Conservation (phyloP, 306 rosid species). For the Malus fusca region DNA sequence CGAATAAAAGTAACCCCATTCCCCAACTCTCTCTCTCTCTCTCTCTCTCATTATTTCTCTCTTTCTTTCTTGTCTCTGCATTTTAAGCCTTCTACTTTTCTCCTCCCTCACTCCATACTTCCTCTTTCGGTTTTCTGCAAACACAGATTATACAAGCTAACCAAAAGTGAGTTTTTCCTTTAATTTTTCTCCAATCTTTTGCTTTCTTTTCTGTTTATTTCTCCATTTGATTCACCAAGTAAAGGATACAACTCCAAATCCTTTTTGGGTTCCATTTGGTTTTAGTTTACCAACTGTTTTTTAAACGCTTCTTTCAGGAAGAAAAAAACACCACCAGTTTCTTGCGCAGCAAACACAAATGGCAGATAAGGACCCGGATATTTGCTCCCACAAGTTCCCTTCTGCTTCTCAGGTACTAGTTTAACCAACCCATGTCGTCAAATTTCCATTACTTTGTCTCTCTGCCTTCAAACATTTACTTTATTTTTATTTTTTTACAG, state of each 20-base stretch:
- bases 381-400: constrained; percentile 47
- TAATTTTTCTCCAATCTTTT: neutral
- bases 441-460: neutral
- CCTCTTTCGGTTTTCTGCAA: neutral
- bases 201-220: neutral
- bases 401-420: constrained; percentile 58
- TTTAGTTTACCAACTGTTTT: constrained; percentile 26
- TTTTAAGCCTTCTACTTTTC: neutral
- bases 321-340: neutral
- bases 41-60: neutral
- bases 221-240: neutral
- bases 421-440: neutral
- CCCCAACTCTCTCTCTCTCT: neutral
- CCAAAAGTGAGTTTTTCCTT: neutral
- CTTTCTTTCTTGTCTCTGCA: neutral
- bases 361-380: constrained; percentile 47
- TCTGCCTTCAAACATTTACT: neutral
- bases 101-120: neutral
- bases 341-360: constrained; percentile 11
- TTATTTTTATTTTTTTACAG: constrained; percentile 18
- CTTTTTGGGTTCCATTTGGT: neutral
- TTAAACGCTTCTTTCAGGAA: neutral
- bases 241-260: neutral
- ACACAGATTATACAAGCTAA: neutral
- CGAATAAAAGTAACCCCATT: neutral